Base-by-base conservation (phyloP, 495 filamentous ascomycete species). In the Aspergillus steynii region DNA sequence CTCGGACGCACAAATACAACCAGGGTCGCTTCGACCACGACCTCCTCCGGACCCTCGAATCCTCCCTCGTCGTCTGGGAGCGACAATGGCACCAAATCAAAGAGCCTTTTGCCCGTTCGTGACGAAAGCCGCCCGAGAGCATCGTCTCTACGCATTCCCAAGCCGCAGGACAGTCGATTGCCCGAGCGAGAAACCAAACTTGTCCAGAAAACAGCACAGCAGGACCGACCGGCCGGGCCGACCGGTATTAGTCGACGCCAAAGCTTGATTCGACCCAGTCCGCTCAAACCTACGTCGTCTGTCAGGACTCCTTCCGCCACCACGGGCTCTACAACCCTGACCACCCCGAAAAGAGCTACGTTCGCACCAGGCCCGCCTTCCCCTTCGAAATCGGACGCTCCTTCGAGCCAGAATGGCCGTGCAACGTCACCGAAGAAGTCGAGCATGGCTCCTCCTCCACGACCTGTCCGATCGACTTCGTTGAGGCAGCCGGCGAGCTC, bases 391-490 rank as follows among this genome's bases (percentile, higher is more conserved):
- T 62, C 59, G 28, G 56, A 66, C 29, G 28, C 54, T 6, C 47
- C 61, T 1, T 45, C 62, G 5, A 68, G 52, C 52, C 64, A 71
- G 55, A 53, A 55, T 57, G 53, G 56, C 57, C 57, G 60, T 27
- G 65, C 76, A 9, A 9, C 61, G 10, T 76, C 77, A 4, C 73
- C 77, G 8, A 76, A 71, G 61, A 78, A 75, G 59, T 65, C 69
- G 12, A 69, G 73, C 7, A 77, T 79, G 74, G 71, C 67, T 29
- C 77, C 75, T 0, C 75, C 75, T 1, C 63, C 68, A 14, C 76
- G 75, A 15, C 70, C 73, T 10, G 58, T 53, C 3, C 68, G 79
- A 28, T 81, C 79, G 5, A 61, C 70, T n/a, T 81, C 79, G n/a
- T 53, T 81, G 50, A 65, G 74, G 61, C 77, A 80, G 53, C 74